Percentiles rank a stretch among this genome's conserved stretches.
Conservation (phyloP, 2,329 filamentous ascomycete genomes). For the Colletotrichum shisoi region DNA sequence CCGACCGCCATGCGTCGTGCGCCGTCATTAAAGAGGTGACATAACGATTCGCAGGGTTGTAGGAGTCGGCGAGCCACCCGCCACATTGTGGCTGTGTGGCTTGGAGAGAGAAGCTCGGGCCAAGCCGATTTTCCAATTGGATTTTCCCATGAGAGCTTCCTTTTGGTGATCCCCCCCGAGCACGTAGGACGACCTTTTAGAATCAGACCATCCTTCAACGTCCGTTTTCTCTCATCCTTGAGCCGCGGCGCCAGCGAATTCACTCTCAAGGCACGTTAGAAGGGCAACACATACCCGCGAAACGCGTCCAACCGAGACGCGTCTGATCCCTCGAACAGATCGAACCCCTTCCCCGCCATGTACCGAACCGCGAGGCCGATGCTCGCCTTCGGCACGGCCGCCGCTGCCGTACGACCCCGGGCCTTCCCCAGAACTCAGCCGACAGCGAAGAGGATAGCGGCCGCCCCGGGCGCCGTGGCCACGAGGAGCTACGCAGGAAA, state of each 20-base stretch:
- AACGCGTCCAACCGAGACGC: not conserved
- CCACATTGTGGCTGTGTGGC: not conserved
- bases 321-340: not conserved
- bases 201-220: slow-evolving; percentile 12
- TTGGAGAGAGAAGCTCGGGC: slow-evolving; percentile 22
- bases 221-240: not conserved
- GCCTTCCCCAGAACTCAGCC: slow-evolving; percentile 8
- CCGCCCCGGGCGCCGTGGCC: not conserved
- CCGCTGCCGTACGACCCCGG: slow-evolving; percentile 10
- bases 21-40: slow-evolving; percentile 1
- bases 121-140: slow-evolving; percentile 28
- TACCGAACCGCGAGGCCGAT: slow-evolving; percentile 35
- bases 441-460: slow-evolving; percentile 27
- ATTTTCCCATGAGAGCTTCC: slow-evolving; percentile 15
- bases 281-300: not conserved
- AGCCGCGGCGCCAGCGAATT: not conserved
- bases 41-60: not conserved
- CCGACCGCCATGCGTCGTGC: not conserved
- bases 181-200: not conserved
- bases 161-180: not conserved
- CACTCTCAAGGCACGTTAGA: not conserved
- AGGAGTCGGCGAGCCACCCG: not conserved
- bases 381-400: slow-evolving; percentile 23
- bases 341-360: slow-evolving; percentile 14
- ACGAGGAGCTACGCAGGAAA: slow-evolving; percentile 26